Evolutionary conservation across 179 eudicot genomes (phyloP), one percentile per base, ranked within the genome.

Genomic region (Amaranthus tricolor): DNA sequence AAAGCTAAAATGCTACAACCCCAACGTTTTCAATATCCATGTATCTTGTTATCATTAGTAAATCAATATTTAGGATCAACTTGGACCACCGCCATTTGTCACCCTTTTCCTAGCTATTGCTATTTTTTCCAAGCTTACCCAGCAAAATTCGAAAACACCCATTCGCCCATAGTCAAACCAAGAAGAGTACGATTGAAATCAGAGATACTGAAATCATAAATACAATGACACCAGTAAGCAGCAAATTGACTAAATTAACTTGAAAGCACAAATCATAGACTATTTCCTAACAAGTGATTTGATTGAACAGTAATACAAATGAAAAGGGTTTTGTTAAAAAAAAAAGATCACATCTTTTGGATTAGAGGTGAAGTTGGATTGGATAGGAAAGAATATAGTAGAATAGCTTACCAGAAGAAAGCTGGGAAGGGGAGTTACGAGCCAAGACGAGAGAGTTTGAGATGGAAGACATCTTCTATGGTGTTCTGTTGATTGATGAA

Each of bases 401-500:
- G 2, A 13, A 55, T 31, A 45, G 40, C 68, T 74, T 76, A 87
- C 91, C 88, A 19, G 82, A 71, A n/a, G 87, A 76, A 71, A 78
- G 55, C 16, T 63, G 82, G 66, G 61, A 48, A 40, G 82, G 67
- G 9, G 83, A 80, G 55, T 65, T 78, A 14, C 65, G 82, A 68
- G 82, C 54, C 8, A 76, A 63, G 49, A 84, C 73, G 53, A 76
- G 77, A 16, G 86, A 81, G 67, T 81, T 84, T 15, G 82, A 78
- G 14, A 83, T 62, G 48, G 84, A 62, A 66, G 77, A 52, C 89
- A 83, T 86, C 43, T 75, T 49, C 49, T 5, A 63, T 70, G 54
- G 59, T 45, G 54, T 68, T 49, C 21, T 12, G 60, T 55, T 56
- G 68, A 66, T 31, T 9, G 20, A 74, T 55, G 74, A 49, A 65